Evolutionary conservation across 2,329 filamentous ascomycete species (phyloP).

Genomic region (Ceratocystiopsis minuta): DNA sequence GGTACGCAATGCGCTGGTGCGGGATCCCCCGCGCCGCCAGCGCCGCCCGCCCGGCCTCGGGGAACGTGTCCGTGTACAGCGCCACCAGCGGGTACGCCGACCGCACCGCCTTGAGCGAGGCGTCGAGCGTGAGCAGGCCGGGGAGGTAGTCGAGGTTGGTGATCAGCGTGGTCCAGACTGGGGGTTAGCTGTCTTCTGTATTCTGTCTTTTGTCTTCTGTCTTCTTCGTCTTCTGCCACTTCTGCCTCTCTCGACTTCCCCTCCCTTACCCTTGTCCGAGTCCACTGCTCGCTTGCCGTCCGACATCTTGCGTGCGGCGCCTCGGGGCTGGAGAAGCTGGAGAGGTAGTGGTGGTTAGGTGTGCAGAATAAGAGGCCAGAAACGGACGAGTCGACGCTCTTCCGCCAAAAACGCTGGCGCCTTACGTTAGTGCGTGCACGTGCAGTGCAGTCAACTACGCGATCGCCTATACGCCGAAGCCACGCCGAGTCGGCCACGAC

Average conservation of each 20-base stretch:
- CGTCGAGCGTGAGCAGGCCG: slow-evolving; percentile 65
- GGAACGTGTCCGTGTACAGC: slow-evolving; percentile 66
- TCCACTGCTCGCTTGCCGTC: slow-evolving; percentile 16
- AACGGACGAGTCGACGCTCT: too few relatives aligned
- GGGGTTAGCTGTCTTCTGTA: too few relatives aligned
- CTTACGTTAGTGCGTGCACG: too few relatives aligned
- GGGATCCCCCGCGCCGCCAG: slow-evolving; percentile 53
- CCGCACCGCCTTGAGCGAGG: slow-evolving; percentile 47
- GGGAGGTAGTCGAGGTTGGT: slow-evolving; percentile 70
- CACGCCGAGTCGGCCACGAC: too few relatives aligned
- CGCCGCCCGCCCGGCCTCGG: slow-evolving; percentile 46
- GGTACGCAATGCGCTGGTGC: slow-evolving; percentile 50
- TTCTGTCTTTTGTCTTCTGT: neutral
- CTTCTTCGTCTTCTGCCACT: neutral
- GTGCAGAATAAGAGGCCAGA: too few relatives aligned
- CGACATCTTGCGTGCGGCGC: slow-evolving; percentile 12
- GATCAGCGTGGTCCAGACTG: slow-evolving; percentile 72
- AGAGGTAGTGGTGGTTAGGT: too few relatives aligned
- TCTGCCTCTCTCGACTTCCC: too few relatives aligned
- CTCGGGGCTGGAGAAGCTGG: too few relatives aligned
- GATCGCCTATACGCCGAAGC: too few relatives aligned
- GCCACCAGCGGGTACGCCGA: slow-evolving; percentile 65
- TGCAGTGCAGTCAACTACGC: too few relatives aligned
- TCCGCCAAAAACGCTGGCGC: too few relatives aligned
- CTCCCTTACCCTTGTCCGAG: slow-evolving; percentile 14